Evolutionary conservation across 495 filamentous ascomycete genomes (phyloP).

Genomic region (Penicillium flavigenum): DNA sequence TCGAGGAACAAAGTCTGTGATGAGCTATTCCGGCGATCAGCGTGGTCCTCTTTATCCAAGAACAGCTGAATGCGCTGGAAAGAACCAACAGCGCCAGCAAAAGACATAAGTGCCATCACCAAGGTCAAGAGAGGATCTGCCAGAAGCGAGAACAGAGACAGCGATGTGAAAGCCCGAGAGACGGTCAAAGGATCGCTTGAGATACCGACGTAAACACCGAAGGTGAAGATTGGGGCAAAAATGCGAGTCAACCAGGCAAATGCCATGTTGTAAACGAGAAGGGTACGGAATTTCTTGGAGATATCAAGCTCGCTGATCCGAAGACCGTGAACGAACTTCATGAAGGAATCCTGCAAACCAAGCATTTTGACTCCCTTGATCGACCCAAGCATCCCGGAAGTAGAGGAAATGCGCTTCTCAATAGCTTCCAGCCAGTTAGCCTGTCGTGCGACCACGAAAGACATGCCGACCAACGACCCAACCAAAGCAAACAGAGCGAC

Average conservation of each 20-base stretch:
- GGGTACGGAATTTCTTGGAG: conserved; percentile 54
- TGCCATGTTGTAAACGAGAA: conserved; percentile 55
- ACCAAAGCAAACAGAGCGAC: conserved; percentile 45
- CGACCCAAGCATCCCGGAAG: conserved; percentile 50
- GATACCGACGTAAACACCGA: conserved; percentile 50
- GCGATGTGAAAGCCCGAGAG: conserved; percentile 55
- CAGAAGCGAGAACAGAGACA: conserved; percentile 61
- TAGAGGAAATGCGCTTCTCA: conserved; percentile 55
- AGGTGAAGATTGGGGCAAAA: conserved; percentile 53
- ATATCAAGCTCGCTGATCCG: conserved; percentile 57
- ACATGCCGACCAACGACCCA: conserved; percentile 39
- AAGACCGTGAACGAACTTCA: conserved; percentile 47
- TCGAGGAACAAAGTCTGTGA: conserved; percentile 22
- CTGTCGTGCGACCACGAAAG: conserved; percentile 26
- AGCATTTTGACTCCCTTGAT: conserved; percentile 67
- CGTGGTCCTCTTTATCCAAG: conserved; percentile 45
- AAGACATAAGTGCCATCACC: conserved; percentile 55
- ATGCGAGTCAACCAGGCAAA: conserved; percentile 54
- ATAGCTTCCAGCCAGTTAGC: conserved; percentile 37
- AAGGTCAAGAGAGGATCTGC: conserved; percentile 54
- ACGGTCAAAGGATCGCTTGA: conserved; percentile 51
- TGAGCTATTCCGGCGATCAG: conserved; percentile 31
- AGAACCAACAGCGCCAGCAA: conserved; percentile 56
- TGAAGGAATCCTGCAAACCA: conserved; percentile 45
- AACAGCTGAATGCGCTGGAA: conserved; percentile 60